Evolutionary conservation across 495 filamentous ascomycete species (phyloP).

Genomic region (Penicillium fimorum): DNA sequence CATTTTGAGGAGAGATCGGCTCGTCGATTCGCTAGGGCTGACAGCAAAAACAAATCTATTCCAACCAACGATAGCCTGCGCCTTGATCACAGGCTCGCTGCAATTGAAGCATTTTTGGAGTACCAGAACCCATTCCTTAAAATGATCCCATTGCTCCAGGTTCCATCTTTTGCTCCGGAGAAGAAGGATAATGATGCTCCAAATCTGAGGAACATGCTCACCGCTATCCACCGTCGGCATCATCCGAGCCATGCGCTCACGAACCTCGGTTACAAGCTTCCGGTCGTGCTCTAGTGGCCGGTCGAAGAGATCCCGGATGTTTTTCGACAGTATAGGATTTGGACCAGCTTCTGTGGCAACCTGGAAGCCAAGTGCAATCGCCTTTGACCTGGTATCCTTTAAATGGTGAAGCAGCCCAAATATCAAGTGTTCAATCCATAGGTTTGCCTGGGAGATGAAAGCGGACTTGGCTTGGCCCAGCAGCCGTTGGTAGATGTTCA

Average conservation of each 20-base stretch:
- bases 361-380: slow-evolving; percentile 69
- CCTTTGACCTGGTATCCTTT: slow-evolving; percentile 70
- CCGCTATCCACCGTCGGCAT: slow-evolving; percentile 60
- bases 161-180: slow-evolving; percentile 59
- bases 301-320: slow-evolving; percentile 65
- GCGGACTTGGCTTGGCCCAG: slow-evolving; percentile 62
- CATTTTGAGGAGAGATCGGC: slow-evolving; percentile 58
- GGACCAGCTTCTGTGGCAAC: slow-evolving; percentile 62
- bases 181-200: slow-evolving; percentile 77
- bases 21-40: slow-evolving; percentile 59
- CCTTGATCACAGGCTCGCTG: slow-evolving; percentile 65
- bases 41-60: slow-evolving; percentile 73
- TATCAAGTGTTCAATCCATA: slow-evolving; percentile 81
- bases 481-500: slow-evolving; percentile 73
- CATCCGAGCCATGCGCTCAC: slow-evolving; percentile 68
- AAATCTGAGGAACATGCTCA: slow-evolving; percentile 78
- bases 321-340: slow-evolving; percentile 60
- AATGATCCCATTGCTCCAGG: slow-evolving; percentile 70
- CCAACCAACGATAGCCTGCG: slow-evolving; percentile 80
- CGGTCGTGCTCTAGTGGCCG: slow-evolving; percentile 52
- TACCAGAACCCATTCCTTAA: slow-evolving; percentile 68
- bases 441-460: slow-evolving; percentile 56
- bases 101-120: slow-evolving; percentile 85
- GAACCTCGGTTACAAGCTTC: slow-evolving; percentile 62
- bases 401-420: slow-evolving; percentile 73